These are phyloP conservation scores for Bacterosira constricta DNA, from an alignment of 108 stramenopile genomes.

Conservation along the genomic window DNA sequence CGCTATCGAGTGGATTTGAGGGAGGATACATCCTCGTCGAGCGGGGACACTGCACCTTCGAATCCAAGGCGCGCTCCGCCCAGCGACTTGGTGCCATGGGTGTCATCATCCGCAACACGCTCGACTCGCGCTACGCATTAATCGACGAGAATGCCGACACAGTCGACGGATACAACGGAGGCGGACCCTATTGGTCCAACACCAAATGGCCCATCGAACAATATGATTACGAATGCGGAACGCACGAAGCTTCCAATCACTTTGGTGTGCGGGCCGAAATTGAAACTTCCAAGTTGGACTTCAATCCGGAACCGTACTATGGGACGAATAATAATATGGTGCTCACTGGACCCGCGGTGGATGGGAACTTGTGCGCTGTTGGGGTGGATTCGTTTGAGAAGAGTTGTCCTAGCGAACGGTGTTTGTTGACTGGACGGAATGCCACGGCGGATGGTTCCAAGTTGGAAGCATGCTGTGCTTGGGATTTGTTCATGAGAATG, in stretches of 20 bases:
- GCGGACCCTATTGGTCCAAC: slow-evolving; percentile 17
- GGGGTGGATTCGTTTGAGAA: slow-evolving; percentile 11
- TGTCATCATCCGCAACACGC: slow-evolving; percentile 64
- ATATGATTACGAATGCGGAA: slow-evolving; percentile 83
- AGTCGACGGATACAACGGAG: background rate
- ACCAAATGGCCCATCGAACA: slow-evolving; percentile 35
- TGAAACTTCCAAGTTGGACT: slow-evolving; percentile 43
- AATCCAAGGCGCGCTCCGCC: slow-evolving; percentile 66
- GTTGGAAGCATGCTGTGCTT: slow-evolving; percentile 85
- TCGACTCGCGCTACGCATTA: slow-evolving; percentile 60
- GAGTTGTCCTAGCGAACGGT: slow-evolving; percentile 70
- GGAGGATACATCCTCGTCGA: slow-evolving; percentile 56
- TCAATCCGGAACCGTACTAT: slow-evolving; percentile 64
- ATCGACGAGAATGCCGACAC: background rate
- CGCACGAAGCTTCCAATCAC: background rate
- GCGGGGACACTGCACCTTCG: slow-evolving; percentile 77
- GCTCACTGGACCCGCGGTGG: slow-evolving; percentile 54
- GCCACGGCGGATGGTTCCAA: slow-evolving; percentile 5
- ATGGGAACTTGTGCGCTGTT: slow-evolving; percentile 64
- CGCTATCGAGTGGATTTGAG: slow-evolving; percentile 4
- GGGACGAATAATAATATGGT: slow-evolving; percentile 54
- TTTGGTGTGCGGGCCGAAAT: slow-evolving; percentile 48
- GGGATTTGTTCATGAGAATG: slow-evolving; percentile 77
- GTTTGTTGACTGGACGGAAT: slow-evolving; percentile 69
- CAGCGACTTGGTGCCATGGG: slow-evolving; percentile 65